Base-by-base conservation (phyloP, 805 yeast species). In the Cyberlindnera mississippiensis region DNA sequence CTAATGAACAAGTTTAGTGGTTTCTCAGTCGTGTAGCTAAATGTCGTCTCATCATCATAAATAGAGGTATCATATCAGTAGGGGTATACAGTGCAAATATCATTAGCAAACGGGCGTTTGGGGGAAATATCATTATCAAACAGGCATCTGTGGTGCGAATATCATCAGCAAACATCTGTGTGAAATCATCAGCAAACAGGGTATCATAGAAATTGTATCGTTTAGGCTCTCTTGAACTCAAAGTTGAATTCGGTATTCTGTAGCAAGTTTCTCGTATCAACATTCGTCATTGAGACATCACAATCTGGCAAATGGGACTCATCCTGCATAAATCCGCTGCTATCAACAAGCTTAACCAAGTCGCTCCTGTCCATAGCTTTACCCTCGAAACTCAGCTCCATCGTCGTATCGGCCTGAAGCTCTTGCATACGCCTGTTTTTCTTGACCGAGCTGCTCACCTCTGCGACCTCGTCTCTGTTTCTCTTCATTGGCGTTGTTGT, bases 361-460 rank as follows among this genome's bases (percentile, higher is more conserved):
- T 69, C 74, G 42, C 65, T 65, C 40, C 61, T 62, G 50, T 68
- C 69, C 61, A 69, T 56, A 2, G 73, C 74, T 44, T 69, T 69
- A 9, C 74, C 74, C 48, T 69, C 74, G 44, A 69, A 69, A 53
- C 72, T 67, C 38, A 69, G 44, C 18, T 69, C 74, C 56, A 67
- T 63, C 2, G 62, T 51, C 2, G 61, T 48, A 17, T 55, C 55
- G 3, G 38, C 40, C 24, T 48, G 44, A 5, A 45, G 12, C 15
- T 40, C 46, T 1, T 34, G 27, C 42, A 50, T 46, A 29, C 61
- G 48, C 41, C 46, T 55, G 37, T 57, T 57, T 36, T 57, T 57
- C 45, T 57, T 57, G 14, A 54, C 20, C 0, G 61, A 56, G 12
- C 50, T 42, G 17, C 46, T 43, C 8, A 42, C 53, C 14, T 52